These are phyloP conservation scores for Cryphonectria carpinicola DNA, from an alignment of 2,329 filamentous ascomycete species.

Conservation along the genomic window DNA sequence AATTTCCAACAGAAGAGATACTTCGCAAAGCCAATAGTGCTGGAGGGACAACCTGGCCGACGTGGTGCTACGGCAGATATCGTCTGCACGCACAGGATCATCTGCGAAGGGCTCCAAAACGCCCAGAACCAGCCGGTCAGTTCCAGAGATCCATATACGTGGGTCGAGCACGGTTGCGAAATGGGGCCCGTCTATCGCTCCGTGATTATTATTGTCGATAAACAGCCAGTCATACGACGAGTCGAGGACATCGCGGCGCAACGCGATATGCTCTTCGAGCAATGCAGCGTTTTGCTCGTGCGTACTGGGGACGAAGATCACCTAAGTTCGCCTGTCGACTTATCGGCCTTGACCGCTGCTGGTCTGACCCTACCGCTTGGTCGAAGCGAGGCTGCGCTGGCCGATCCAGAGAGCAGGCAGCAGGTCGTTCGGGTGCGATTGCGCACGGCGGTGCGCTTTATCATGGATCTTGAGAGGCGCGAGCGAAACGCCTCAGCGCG, in stretches of 20 bases:
- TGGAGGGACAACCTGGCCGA: not conserved
- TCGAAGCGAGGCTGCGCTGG: not conserved
- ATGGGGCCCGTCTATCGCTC: not conserved
- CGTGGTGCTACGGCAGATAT: not conserved
- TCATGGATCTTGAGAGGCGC: not conserved
- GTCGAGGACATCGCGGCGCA: not conserved
- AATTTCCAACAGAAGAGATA: not conserved
- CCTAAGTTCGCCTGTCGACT: too few relatives aligned
- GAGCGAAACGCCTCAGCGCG: not conserved
- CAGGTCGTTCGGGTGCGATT: not conserved
- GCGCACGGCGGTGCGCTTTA: not conserved
- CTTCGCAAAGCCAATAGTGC: not conserved
- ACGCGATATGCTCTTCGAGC: not conserved
- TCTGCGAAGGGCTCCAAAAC: not conserved
- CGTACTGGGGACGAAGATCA: not conserved
- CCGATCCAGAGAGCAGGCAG: not conserved
- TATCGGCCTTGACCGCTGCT: too few relatives aligned
- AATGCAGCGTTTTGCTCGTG: not conserved
- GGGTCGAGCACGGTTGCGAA: not conserved
- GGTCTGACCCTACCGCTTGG: not conserved
- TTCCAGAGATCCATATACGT: not conserved
- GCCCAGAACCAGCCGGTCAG: not conserved
- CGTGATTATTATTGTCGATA: not conserved
- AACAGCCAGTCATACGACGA: not conserved
- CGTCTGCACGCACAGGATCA: not conserved